Evolutionary conservation across 768 basidiomycete species (phyloP).

Genomic region (Amylocystis lapponica): DNA sequence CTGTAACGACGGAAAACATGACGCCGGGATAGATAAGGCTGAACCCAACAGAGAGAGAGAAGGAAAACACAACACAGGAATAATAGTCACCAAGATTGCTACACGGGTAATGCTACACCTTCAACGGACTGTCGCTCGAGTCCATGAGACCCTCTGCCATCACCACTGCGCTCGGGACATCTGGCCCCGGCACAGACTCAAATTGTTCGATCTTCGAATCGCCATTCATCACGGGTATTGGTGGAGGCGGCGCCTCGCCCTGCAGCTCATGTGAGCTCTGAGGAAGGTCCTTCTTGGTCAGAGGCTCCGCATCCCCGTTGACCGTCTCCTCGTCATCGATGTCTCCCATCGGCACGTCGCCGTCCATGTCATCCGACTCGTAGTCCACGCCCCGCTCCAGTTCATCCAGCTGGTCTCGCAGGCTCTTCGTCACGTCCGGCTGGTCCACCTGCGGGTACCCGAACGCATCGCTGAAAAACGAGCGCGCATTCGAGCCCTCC

Average conservation of each 20-base stretch:
- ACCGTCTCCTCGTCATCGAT: conserved; percentile 30
- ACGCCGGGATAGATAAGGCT: not conserved
- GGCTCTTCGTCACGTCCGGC: conserved; percentile 49
- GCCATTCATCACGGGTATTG: conserved; percentile 42
- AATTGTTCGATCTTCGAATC: conserved; percentile 45
- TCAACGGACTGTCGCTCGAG: conserved; percentile 54
- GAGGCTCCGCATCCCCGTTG: conserved; percentile 27
- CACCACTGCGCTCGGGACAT: conserved; percentile 47
- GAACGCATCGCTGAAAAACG: conserved; percentile 47
- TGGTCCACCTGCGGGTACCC: conserved; percentile 21
- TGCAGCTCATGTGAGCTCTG: conserved; percentile 28
- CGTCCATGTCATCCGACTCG: conserved; percentile 18
- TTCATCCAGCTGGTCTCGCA: conserved; percentile 59
- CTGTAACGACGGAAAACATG: not conserved
- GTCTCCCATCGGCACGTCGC: conserved; percentile 23
- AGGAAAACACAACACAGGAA: not conserved
- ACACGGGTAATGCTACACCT: conserved; percentile 19
- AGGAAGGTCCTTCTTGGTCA: conserved; percentile 8
- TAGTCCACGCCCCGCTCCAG: conserved; percentile 34
- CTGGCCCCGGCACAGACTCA: conserved; percentile 44
- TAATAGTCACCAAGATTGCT: too few relatives aligned
- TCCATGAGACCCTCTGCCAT: conserved; percentile 63
- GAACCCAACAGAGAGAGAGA: conserved; percentile 1
- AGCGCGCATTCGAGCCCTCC: conserved; percentile 24
- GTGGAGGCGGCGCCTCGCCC: conserved; percentile 43